Base-by-base conservation (phyloP, 2,329 filamentous ascomycete species). In the Ustulina deusta region DNA sequence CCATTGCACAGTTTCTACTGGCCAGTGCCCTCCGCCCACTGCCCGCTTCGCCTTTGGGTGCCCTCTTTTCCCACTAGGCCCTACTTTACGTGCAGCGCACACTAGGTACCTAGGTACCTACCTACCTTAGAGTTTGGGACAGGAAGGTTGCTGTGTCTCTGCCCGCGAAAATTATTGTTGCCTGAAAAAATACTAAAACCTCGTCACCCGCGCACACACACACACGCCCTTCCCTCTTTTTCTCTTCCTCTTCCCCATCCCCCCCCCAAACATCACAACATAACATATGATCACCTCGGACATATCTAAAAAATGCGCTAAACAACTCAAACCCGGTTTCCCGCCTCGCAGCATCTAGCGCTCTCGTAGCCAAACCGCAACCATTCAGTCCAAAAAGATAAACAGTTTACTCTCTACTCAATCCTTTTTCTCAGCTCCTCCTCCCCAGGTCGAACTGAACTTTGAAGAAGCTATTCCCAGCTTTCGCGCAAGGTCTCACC, bases 371-470 rank as follows among this genome's bases (percentile, higher is more conserved):
- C 77, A n/a, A 75, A 74, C 80, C 79, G 84, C 79, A 84, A 89
- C 83, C 80, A 89, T 88, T 86, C 77, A 79, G 81, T 86, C 84
- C 74, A 75, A 76, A 79, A 79, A 79, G 72, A 76, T 73, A 69
- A 77, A 79, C 77, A 78, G 71, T 74, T 72, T 74, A 73, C 74
- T 80, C 83, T 76, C 85, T 82, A 82, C 85, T 85, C 83, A 79
- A 81, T 74, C 78, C 71, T 77, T 78, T 57, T 72, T 74, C 65
- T 86, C 87, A 86, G 85, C 80, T 84, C 84, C 81, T 81, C 83
- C 83, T 82, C 76, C 68, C 74, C 80, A 82, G 87, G 87, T 87
- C 81, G 86, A 87, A 78, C 88, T 92, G 90, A 91, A 91, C 87
- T 89, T 83, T 77, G 86, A 85, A 85, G 82, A 82, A 82, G 87